A percentile compares a stretch with the other conserved stretches of the same genome.
These are phyloP conservation scores for Aspergillus clavatus DNA, from an alignment of 2,329 filamentous ascomycete species.

Conservation along the genomic window DNA sequence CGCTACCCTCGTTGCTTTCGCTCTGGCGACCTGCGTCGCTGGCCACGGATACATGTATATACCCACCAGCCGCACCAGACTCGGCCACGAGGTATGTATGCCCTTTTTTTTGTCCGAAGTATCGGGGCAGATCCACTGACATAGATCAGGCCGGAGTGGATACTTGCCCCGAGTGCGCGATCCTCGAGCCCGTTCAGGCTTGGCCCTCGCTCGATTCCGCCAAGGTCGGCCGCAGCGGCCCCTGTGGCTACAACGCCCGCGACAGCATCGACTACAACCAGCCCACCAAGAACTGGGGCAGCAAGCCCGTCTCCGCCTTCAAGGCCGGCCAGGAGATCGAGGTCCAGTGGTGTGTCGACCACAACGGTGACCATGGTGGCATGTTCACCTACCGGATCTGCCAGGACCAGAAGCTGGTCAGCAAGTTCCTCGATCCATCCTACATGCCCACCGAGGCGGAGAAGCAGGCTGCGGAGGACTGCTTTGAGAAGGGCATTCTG, in stretches of 20 bases:
- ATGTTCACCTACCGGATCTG: slow-evolving; percentile 55
- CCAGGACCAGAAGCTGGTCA: slow-evolving; percentile 48
- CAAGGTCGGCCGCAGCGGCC: slow-evolving; percentile 46
- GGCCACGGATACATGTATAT: slow-evolving; percentile 47
- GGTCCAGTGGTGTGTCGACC: slow-evolving; percentile 53
- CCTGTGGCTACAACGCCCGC: slow-evolving; percentile 52
- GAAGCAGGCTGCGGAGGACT: slow-evolving; percentile 52
- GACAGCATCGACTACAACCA: slow-evolving; percentile 52
- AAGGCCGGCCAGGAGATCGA: slow-evolving; percentile 44
- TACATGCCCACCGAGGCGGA: slow-evolving; percentile 50
- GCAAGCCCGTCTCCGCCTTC: slow-evolving; percentile 42
- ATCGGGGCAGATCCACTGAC: slow-evolving; percentile 1
- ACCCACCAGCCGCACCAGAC: slow-evolving; percentile 43
- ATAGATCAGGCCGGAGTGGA: slow-evolving; percentile 44
- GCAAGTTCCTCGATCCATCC: slow-evolving; percentile 46
- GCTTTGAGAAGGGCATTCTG: slow-evolving; percentile 47
- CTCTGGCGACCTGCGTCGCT: slow-evolving; percentile 18
- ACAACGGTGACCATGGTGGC: slow-evolving; percentile 54
- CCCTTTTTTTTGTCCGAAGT: too few relatives aligned
- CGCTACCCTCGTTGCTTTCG: background rate
- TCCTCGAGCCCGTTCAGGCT: slow-evolving; percentile 49
- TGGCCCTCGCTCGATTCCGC: slow-evolving; percentile 49
- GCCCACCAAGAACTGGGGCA: slow-evolving; percentile 44
- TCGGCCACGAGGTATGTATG: slow-evolving; percentile 40
- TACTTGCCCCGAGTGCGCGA: slow-evolving; percentile 52